Evolutionary conservation across 2,329 filamentous ascomycete species (phyloP).

Genomic region (Colletotrichum spaethianum): DNA sequence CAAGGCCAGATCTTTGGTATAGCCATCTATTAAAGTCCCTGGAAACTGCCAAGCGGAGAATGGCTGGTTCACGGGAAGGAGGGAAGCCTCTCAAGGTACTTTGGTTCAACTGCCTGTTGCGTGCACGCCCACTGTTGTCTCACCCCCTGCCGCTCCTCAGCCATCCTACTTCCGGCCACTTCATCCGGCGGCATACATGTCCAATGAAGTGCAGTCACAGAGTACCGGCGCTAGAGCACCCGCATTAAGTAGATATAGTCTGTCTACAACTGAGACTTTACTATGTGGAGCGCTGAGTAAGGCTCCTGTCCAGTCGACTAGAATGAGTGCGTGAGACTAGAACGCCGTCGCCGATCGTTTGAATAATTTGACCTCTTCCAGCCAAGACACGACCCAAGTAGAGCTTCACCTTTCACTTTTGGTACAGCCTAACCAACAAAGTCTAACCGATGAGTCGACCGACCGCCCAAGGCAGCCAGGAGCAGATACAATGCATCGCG

Average conservation of each 20-base stretch:
- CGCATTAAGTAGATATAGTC: not conserved
- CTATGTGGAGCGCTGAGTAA: not conserved
- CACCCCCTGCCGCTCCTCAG: not conserved
- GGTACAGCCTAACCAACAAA: not conserved
- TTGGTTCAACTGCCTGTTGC: not conserved
- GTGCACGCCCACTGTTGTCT: not conserved
- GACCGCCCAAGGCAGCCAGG: not conserved
- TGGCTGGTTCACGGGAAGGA: not conserved
- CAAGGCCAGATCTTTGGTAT: no score
- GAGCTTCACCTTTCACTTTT: not conserved
- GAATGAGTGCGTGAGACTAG: not conserved
- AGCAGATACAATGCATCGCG: not conserved
- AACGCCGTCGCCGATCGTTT: not conserved
- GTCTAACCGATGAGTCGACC: not conserved
- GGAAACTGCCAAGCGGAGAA: no score
- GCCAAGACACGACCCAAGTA: not conserved
- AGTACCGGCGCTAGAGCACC: not conserved
- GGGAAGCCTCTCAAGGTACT: not conserved
- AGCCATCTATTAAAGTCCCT: no score
- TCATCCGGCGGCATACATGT: not conserved
- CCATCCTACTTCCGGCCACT: not conserved
- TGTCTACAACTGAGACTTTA: not conserved
- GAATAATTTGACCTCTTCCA: not conserved
- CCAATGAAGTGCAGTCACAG: not conserved
- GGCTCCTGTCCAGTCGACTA: not conserved